Percentiles rank a stretch among this genome's conserved stretches.
These are phyloP conservation scores for Calocybe gangraenosa DNA, from an alignment of 768 basidiomycete genomes.

Conservation along the genomic window DNA sequence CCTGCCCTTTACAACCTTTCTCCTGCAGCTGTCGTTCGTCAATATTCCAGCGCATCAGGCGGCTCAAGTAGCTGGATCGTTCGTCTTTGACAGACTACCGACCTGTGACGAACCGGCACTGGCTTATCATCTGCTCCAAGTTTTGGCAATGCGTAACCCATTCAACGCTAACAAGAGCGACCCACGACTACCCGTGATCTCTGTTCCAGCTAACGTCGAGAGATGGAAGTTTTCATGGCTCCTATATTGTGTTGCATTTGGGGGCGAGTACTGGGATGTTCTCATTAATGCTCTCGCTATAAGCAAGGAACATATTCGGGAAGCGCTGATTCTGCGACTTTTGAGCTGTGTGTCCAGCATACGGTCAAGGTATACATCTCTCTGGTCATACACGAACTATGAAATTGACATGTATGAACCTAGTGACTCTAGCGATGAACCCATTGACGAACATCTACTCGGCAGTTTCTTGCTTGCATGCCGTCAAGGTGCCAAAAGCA, in stretches of 20 bases:
- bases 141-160: neutral
- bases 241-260: neutral
- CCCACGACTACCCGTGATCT: neutral
- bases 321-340: neutral
- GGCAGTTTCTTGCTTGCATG: conserved; percentile 1
- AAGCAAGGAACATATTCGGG: neutral
- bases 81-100: neutral
- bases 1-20: neutral
- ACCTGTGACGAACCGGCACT: neutral
- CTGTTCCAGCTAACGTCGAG: neutral
- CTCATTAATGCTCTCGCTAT: neutral
- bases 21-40: conserved; percentile 1
- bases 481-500: conserved; percentile 1
- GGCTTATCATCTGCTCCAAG: neutral
- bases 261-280: conserved; percentile 1
- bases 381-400: neutral
- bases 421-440: neutral
- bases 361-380: neutral
- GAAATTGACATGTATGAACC: neutral
- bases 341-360: neutral
- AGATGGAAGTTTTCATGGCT: conserved; percentile 4
- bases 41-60: neutral
- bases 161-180: neutral
- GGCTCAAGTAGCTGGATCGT: neutral
- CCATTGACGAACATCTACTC: neutral